A percentile compares a stretch with the other conserved stretches of the same genome.
These are phyloP conservation scores for Isabelozyma gotoi DNA, from an alignment of 805 yeast genomes.

Conservation along the genomic window DNA sequence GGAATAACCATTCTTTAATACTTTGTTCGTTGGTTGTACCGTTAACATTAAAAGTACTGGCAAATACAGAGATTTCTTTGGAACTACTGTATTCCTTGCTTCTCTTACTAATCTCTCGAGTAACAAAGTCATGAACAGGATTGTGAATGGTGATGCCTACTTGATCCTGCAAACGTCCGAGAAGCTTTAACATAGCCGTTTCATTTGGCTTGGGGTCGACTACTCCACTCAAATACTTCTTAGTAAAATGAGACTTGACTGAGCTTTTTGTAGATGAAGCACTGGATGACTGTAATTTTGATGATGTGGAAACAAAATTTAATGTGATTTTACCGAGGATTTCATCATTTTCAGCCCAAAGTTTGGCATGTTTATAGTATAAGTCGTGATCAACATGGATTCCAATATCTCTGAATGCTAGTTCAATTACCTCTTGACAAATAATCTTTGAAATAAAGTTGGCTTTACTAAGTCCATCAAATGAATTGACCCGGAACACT, in stretches of 20 bases:
- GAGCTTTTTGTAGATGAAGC: conserved; percentile 33
- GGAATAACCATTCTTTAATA: conserved; percentile 46
- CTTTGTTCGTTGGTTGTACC: conserved; percentile 46
- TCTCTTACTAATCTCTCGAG: conserved; percentile 38
- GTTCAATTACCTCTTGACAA: conserved; percentile 47
- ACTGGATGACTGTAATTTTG: conserved; percentile 44
- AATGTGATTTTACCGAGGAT: conserved; percentile 37
- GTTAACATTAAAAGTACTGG: conserved; percentile 57
- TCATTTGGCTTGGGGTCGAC: conserved; percentile 39
- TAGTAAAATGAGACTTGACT: conserved; percentile 34
- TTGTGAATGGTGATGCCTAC: conserved; percentile 44
- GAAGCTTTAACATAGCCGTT: conserved; percentile 44
- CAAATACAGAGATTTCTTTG: conserved; percentile 42
- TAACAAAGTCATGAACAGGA: conserved; percentile 55
- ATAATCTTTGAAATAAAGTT: conserved; percentile 47
- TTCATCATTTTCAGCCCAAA: conserved; percentile 51
- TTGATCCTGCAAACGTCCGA: conserved; percentile 51
- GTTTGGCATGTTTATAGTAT: conserved; percentile 35
- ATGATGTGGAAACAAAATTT: conserved; percentile 36
- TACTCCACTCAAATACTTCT: conserved; percentile 42
- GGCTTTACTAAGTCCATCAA: conserved; percentile 51
- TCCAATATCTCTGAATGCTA: conserved; percentile 46
- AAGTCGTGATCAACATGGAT: conserved; percentile 33
- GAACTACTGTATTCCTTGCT: conserved; percentile 39
- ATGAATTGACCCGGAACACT: conserved; percentile 48